Evolutionary conservation across 768 basidiomycete genomes (phyloP).

Genomic region (Chiua virens): DNA sequence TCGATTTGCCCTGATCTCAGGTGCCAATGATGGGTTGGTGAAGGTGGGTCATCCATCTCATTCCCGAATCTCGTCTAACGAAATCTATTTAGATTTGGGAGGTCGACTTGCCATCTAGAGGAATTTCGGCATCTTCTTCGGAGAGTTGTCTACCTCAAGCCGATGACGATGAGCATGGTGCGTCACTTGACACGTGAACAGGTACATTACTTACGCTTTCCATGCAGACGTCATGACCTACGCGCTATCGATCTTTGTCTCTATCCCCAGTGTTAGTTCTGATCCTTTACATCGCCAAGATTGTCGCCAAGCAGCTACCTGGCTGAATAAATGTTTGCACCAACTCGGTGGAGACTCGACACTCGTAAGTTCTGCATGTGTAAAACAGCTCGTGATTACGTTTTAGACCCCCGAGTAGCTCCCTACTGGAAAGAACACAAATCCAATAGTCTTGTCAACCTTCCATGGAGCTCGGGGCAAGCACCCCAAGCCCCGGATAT

Average conservation of each 20-base stretch:
- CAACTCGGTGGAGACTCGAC: slow-evolving; percentile 85
- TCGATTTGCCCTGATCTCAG: slow-evolving; percentile 57
- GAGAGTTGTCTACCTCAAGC: slow-evolving; percentile 3
- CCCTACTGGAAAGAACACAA: slow-evolving; percentile 71
- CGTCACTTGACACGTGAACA: neutral
- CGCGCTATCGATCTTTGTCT: slow-evolving; percentile 81
- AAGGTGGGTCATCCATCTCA: slow-evolving; percentile 50
- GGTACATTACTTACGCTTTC: slow-evolving; percentile 2
- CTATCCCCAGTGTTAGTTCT: slow-evolving; percentile 84
- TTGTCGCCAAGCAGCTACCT: slow-evolving; percentile 92
- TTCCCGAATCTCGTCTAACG: neutral
- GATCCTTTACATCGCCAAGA: slow-evolving; percentile 69
- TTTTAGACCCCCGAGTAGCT: slow-evolving; percentile 47
- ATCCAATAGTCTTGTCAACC: slow-evolving; percentile 87
- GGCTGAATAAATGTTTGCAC: slow-evolving; percentile 83
- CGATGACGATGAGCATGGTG: slow-evolving; percentile 24
- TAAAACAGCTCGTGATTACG: neutral
- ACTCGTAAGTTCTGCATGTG: slow-evolving; percentile 48
- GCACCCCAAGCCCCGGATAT: slow-evolving; percentile 63
- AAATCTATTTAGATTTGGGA: slow-evolving; percentile 51
- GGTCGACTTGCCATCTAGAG: slow-evolving; percentile 30
- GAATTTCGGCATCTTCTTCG: neutral
- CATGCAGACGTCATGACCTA: slow-evolving; percentile 67
- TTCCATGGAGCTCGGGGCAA: slow-evolving; percentile 71
- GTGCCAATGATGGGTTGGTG: slow-evolving; percentile 83